Evolutionary conservation across 78 protist genomes (phyloP), one percentile per base, ranked within the genome.

Genomic region (Dictyostelium purpureum): DNA sequence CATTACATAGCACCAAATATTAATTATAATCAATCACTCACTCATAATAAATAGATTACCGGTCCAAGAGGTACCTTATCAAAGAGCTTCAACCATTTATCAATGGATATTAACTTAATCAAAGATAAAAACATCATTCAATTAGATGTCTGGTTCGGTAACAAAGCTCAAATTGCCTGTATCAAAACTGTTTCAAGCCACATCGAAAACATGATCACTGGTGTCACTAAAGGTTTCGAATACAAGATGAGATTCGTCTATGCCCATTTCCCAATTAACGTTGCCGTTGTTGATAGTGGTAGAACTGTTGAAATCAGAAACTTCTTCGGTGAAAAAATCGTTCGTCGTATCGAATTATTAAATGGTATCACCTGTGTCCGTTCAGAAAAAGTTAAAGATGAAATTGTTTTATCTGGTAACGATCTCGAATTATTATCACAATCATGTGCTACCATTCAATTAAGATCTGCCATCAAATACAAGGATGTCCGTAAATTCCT

Each of bases 401-500:
- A 98, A 97, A 74, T 99, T 69, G 75, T 92, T 75, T 63, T 98
- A 54, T 59, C 26, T 56, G 99, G 99, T 67, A 98, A 96, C 97
- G 97, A 96, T 94, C 14, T 98, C 66, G 99, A 98, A 87, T 14
- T 37, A 19, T 99, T 99, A 16, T 97, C 99, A 7, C 98, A 78
- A 70, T 85, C 97, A 12, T 91, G 96, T 82, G 69, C 97, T 92
- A 89, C 88, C 70, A 89, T 80, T 95, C 73, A 56, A 63, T 85
- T 42, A 63, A 19, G 99, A 96, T 85, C 89, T 71, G 87, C 35
- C 77, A 73, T 85, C 47, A 85, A 85, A 77, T 85, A 61, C 57
- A 85, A 85, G 82, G 99, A 99, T 98, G 99, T 98, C 96, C 96
- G 99, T 35, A 99, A 98, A 98, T 99, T 99, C 99, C 89, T 99